phyloP scores from a whole-genome alignment of 345 rosid species.

The Linum lewisii region DNA sequence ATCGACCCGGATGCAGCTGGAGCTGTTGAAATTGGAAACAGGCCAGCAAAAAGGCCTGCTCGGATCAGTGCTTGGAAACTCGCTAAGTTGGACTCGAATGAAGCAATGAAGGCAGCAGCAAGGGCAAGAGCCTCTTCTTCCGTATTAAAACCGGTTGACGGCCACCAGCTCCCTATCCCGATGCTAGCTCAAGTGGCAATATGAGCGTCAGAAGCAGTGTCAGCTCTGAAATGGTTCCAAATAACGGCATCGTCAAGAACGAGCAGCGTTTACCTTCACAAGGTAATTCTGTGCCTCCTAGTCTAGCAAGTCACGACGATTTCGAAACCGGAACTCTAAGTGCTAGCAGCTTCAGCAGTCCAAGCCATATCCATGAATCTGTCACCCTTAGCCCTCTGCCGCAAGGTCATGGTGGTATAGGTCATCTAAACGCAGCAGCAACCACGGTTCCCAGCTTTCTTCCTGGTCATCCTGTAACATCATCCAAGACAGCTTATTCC shows the following conservation, averaged over 20 bases:
- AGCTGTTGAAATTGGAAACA: conserved; percentile 45
- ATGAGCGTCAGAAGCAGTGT: conserved; percentile 74
- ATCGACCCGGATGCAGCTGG: conserved; percentile 89
- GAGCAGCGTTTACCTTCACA: conserved; percentile 42
- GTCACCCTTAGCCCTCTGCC: conserved; percentile 85
- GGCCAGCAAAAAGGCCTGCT: conserved; percentile 59
- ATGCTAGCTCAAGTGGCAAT: conserved; percentile 69
- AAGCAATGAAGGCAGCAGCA: conserved; percentile 87
- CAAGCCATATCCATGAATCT: conserved; percentile 67
- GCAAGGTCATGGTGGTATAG: conserved; percentile 38
- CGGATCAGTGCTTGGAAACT: conserved; percentile 87
- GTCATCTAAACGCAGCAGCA: conserved; percentile 28
- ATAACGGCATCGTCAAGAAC: conserved; percentile 42
- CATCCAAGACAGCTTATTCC: conserved; percentile 30
- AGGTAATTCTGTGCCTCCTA: conserved; percentile 62
- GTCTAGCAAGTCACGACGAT: conserved; percentile 89
- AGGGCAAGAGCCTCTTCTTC: conserved; percentile 97
- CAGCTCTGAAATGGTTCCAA: conserved; percentile 56
- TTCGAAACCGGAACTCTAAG: conserved; percentile 78
- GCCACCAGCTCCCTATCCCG: conserved; percentile 42
- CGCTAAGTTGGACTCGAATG: conserved; percentile 72
- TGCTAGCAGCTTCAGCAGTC: conserved; percentile 88
- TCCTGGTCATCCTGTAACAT: conserved; percentile 38
- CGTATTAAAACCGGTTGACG: conserved; percentile 65
- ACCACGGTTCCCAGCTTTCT: conserved; percentile 27